Evolutionary conservation across 495 filamentous ascomycete species (phyloP), one percentile per base, ranked within the genome.

Genomic region (Astrocystis sublimbata): DNA sequence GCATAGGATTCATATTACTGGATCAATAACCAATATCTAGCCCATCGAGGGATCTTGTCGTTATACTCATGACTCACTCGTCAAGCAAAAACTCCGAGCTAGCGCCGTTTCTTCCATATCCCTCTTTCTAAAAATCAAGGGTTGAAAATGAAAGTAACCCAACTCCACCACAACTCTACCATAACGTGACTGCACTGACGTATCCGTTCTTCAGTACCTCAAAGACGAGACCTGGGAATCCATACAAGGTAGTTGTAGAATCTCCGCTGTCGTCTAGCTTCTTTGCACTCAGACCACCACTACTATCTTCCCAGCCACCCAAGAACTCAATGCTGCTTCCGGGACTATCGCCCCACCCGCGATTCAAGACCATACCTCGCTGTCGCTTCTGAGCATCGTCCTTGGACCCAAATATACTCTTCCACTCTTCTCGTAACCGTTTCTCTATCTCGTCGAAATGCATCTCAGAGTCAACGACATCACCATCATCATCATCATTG

Each of bases 141-240:
- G 31, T 4, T 46, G 0, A 49, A 35, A 15, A 26, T 17, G 3
- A 15, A 55, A 26, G 17, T 15, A 21, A 15, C 13, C 30, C 1
- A 62, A 62, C 33, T 47, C 51, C 42, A 13, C n/a, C 9, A 49
- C n/a, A 46, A 45, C 31, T n/a, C 63, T 64, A 94, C 75, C 90
- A 96, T 9, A 96, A 85, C n/a, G 92, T 97, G 65, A 98, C 77
- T 33, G 88, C 89, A 71, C 91, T 93, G 33, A 98, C 92, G 42
- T 86, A 87, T 3, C 89, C 92, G 70, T 94, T 97, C 86, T 90
- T 94, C 75, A 97, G 74, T 10, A 98, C 93, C 76, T 98, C 94
- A 76, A 97, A 98, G 19, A 97, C 81, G 68, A 97, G 77, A 2
- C 94, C 94, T 1, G 93, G 94, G 71, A 96, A 98, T 10, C 93